Evolutionary conservation across 2,329 filamentous ascomycete genomes (phyloP).

Genomic region (Graphilbum sp.): DNA sequence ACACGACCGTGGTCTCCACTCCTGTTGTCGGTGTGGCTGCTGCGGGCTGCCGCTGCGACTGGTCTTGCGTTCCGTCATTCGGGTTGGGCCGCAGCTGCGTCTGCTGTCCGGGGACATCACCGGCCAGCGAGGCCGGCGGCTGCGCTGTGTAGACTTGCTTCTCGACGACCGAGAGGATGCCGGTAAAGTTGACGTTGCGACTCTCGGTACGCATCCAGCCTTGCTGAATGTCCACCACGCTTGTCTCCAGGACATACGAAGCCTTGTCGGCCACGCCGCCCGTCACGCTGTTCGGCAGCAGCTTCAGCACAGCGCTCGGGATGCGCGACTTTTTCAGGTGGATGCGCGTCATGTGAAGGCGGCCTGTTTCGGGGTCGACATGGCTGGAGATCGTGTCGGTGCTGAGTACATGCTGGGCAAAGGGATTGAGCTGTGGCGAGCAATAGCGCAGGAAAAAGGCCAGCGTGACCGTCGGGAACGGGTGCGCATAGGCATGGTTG

Average conservation of each 20-base stretch:
- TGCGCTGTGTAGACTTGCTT: conserved; percentile 48
- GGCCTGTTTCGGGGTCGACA: conserved; percentile 57
- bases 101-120: background rate
- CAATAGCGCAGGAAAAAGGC: conserved; percentile 84
- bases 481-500: conserved; percentile 61
- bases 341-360: conserved; percentile 61
- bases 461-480: conserved; percentile 71
- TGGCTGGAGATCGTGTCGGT: conserved; percentile 66
- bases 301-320: conserved; percentile 56
- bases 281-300: conserved; percentile 54
- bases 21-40: conserved; percentile 31
- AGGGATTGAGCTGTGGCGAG: conserved; percentile 53
- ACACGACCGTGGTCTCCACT: conserved; percentile 58
- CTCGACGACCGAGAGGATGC: conserved; percentile 64
- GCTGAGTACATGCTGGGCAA: conserved; percentile 65
- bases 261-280: conserved; percentile 53
- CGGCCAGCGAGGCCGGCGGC: conserved; percentile 1
- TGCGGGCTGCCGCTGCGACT: conserved; percentile 8
- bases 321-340: conserved; percentile 71
- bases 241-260: conserved; percentile 66
- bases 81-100: background rate
- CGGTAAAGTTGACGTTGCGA: conserved; percentile 67
- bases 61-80: no score
- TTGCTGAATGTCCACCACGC: conserved; percentile 60
- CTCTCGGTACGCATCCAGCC: conserved; percentile 75